Conservation (phyloP, 2,329 filamentous ascomycete genomes). For the Zasmidium cellare region DNA sequence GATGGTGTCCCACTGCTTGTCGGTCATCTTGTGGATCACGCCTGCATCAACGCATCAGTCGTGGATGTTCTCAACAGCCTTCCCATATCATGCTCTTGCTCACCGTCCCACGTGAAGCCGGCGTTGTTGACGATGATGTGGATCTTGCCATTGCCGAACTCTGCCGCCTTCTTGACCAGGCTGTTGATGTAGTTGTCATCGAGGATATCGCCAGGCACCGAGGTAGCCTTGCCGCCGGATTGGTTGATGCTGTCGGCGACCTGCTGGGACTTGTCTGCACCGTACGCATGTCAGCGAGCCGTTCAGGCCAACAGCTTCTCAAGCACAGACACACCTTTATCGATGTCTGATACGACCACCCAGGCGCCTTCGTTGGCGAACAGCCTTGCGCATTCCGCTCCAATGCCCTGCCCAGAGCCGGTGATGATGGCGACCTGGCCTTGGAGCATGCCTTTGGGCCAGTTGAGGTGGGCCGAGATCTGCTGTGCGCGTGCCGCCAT, state of each 20-base stretch:
- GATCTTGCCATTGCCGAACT: slow-evolving; percentile 83
- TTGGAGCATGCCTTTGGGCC: slow-evolving; percentile 73
- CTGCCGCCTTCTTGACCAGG: slow-evolving; percentile 73
- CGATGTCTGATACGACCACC: slow-evolving; percentile 81
- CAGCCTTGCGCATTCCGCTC: slow-evolving; percentile 76
- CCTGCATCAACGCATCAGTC: not conserved
- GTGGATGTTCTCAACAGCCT: not conserved
- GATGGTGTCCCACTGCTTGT: slow-evolving; percentile 91
- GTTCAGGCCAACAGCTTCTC: not conserved
- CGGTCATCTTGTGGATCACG: slow-evolving; percentile 60
- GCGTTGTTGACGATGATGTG: slow-evolving; percentile 92
- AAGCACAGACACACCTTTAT: slow-evolving; percentile 55
- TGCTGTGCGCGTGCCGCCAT: slow-evolving; percentile 56
- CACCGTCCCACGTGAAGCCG: slow-evolving; percentile 89
- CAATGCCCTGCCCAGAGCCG: slow-evolving; percentile 62
- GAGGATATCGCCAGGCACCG: slow-evolving; percentile 75
- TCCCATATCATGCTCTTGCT: not conserved
- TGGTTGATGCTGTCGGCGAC: slow-evolving; percentile 71
- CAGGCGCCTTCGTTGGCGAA: slow-evolving; percentile 85
- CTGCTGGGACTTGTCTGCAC: slow-evolving; percentile 65
- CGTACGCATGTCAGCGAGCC: slow-evolving; percentile 10
- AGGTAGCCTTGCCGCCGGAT: slow-evolving; percentile 66
- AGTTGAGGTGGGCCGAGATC: slow-evolving; percentile 77
- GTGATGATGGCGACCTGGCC: slow-evolving; percentile 87
- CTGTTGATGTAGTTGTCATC: slow-evolving; percentile 67